Evolutionary conservation across 768 basidiomycete genomes (phyloP).

Genomic region (Boletus sensibilis): DNA sequence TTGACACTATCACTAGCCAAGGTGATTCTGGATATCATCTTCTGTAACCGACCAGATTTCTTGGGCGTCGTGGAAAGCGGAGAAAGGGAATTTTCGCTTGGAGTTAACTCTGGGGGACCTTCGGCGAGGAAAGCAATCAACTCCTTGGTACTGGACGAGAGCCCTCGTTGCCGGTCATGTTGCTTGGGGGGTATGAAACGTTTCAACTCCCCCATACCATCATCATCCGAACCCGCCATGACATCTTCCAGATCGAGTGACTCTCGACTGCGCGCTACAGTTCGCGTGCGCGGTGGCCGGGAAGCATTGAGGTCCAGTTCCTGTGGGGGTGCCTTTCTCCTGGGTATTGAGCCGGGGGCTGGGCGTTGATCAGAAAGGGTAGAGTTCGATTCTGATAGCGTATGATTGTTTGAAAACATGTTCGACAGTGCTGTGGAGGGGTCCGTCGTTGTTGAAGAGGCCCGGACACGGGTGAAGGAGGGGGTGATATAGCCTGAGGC

Average conservation of each 20-base stretch:
- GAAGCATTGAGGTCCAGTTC: slow-evolving; percentile 29
- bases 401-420: slow-evolving; percentile 26
- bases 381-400: slow-evolving; percentile 30
- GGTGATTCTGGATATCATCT: slow-evolving; percentile 80
- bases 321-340: slow-evolving; percentile 27
- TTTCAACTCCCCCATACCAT: slow-evolving; percentile 36
- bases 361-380: slow-evolving; percentile 28
- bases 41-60: slow-evolving; percentile 66
- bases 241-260: slow-evolving; percentile 75
- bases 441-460: slow-evolving; percentile 37
- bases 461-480: slow-evolving; percentile 25
- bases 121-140: slow-evolving; percentile 58
- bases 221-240: slow-evolving; percentile 68
- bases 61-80: slow-evolving; percentile 30
- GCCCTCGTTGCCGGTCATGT: slow-evolving; percentile 30
- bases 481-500: slow-evolving; percentile 34
- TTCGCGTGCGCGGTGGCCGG: slow-evolving; percentile 39
- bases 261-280: slow-evolving; percentile 56
- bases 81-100: slow-evolving; percentile 45
- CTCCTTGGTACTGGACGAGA: slow-evolving; percentile 48
- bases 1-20: slow-evolving; percentile 38
- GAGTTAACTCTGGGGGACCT: slow-evolving; percentile 47
- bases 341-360: slow-evolving; percentile 21
- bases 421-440: slow-evolving; percentile 13
- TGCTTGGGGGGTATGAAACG: slow-evolving; percentile 43